Evolutionary conservation across 1,284 basidiomycete genomes (phyloP), one percentile per base, ranked within the genome.

Genomic region (Puccinia polysora): DNA sequence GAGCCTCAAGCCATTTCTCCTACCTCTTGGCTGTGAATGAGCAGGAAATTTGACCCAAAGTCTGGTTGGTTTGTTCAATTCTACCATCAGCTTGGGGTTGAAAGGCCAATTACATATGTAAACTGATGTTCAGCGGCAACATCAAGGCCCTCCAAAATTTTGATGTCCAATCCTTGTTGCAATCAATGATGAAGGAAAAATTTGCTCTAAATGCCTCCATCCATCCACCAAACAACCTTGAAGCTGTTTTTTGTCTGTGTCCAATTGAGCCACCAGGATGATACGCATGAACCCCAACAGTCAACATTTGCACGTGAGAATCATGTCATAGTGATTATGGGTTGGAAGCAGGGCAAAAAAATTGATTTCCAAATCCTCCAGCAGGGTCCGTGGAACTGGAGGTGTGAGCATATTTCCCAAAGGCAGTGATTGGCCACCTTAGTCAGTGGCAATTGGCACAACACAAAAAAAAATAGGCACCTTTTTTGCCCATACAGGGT

Each of bases 1-100:
- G 38, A 76, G 64, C 15, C 1, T 20, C 25, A 12, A 65, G 18
- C 76, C 74, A 76, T 45, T 73, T 47, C 20, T 20, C 28, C 50
- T 64, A 45, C 45, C 23, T 58, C 58, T 60, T 76, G 73, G 20
- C 60, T 15, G 3, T 69, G 23, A 64, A 64, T 12, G 23, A 49
- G 14, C 69, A 67, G 6, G 77, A 43, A 38, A 71, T 65, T 50
- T 52, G 80, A 1, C 74, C 78, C 0, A 82, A 68, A 0, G 80
- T 82, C 47, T 81, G 80, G 56, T 81, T 81, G 0, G 78, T 76
- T 0, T 74, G 50, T 74, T 82, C 79, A n/a, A 77, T 80, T 0
- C 64, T 12, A 20, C 78, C 76, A 45, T 79, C 0, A n/a, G 77
- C 77, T 62, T 78, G 60, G 0, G 78, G 78, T 75, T 76, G 79